Percentiles rank a stretch among this genome's conserved stretches.
These are phyloP conservation scores for Penicillium soppii DNA, from an alignment of 495 filamentous ascomycete species.

Conservation along the genomic window DNA sequence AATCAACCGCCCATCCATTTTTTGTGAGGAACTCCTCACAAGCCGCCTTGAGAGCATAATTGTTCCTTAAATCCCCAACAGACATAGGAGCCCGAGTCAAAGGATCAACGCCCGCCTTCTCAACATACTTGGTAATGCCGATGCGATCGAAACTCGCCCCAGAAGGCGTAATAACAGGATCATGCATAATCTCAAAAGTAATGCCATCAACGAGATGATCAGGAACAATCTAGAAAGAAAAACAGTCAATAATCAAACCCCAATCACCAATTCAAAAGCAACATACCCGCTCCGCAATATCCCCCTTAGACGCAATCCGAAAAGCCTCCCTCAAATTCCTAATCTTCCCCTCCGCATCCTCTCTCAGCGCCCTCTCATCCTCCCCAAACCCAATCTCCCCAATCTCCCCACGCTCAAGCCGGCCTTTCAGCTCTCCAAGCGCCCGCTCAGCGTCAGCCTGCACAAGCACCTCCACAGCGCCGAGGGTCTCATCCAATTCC, in stretches of 20 bases:
- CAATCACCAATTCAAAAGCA: not conserved
- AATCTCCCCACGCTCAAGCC: constrained; percentile 44
- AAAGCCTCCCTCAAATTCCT: constrained; percentile 48
- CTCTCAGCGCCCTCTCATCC: constrained; percentile 40
- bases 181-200: constrained; percentile 88
- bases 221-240: constrained; percentile 59
- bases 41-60: constrained; percentile 78
- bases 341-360: constrained; percentile 51
- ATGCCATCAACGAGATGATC: constrained; percentile 90
- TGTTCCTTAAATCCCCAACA: constrained; percentile 74
- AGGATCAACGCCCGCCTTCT: constrained; percentile 72
- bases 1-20: constrained; percentile 95
- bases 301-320: constrained; percentile 51
- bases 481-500: constrained; percentile 46
- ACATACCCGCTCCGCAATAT: constrained; percentile 60
- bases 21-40: constrained; percentile 80
- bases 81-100: constrained; percentile 74
- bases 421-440: constrained; percentile 46
- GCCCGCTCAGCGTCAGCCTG: constrained; percentile 55
- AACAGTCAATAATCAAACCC: constrained; percentile 7
- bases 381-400: constrained; percentile 45
- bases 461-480: constrained; percentile 48
- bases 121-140: constrained; percentile 83
- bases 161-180: constrained; percentile 84
- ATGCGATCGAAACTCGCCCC: constrained; percentile 88